These are phyloP conservation scores for Macrophomina pseudophaseolina DNA, from an alignment of 2,329 filamentous ascomycete genomes.

Conservation along the genomic window DNA sequence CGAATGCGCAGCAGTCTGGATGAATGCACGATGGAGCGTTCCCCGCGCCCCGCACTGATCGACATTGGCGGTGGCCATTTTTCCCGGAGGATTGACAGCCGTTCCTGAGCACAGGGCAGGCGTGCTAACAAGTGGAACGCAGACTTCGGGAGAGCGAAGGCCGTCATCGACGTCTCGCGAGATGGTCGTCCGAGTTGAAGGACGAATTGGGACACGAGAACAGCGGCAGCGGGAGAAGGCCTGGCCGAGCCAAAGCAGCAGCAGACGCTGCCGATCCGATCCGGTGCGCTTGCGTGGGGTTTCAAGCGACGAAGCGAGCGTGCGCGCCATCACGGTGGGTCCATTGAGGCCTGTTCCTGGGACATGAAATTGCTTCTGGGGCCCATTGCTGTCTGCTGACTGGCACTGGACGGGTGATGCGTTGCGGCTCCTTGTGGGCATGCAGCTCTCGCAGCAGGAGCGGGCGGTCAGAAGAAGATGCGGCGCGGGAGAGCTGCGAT, in stretches of 20 bases:
- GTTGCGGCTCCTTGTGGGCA: background rate
- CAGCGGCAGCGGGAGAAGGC: background rate
- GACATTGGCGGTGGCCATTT: conserved; percentile 18
- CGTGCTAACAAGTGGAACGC: background rate
- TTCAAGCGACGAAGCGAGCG: background rate
- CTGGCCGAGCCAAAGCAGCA: conserved; percentile 15
- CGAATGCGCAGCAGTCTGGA: conserved; percentile 2
- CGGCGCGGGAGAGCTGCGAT: background rate
- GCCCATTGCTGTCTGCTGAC: background rate
- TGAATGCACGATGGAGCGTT: conserved; percentile 15
- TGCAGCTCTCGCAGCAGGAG: background rate
- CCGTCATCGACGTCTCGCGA: background rate
- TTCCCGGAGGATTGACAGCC: conserved; percentile 18
- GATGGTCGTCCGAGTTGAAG: background rate
- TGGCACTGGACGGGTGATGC: background rate
- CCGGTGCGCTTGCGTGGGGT: conserved; percentile 6
- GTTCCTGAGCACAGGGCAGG: conserved; percentile 25
- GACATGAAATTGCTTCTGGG: background rate
- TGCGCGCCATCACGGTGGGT: conserved; percentile 12
- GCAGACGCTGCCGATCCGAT: background rate
- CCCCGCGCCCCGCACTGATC: conserved; percentile 27
- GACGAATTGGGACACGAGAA: background rate
- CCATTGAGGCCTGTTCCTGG: background rate
- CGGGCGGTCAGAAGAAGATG: background rate
- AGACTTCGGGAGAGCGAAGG: background rate